phyloP scores from a whole-genome alignment of 345 rosid species.

The Lagerstroemia speciosa region DNA sequence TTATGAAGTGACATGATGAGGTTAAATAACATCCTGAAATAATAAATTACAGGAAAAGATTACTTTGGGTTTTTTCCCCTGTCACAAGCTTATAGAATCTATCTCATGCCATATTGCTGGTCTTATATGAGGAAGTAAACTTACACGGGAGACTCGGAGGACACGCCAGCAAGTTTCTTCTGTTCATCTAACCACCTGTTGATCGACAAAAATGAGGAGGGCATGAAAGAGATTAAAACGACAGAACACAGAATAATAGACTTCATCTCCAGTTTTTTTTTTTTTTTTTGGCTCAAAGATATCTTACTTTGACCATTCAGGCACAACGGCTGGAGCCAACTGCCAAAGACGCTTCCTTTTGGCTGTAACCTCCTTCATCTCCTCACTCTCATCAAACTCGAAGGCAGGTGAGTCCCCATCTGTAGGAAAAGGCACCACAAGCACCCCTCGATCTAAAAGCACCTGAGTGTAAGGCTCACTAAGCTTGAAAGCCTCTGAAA shows the following conservation, averaged over 20 bases:
- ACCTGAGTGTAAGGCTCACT: conserved; percentile 68
- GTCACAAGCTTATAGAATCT: background rate
- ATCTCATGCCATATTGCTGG: no score
- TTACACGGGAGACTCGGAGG: conserved; percentile 89
- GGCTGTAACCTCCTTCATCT: conserved; percentile 35
- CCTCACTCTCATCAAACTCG: conserved; percentile 59
- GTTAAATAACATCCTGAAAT: background rate
- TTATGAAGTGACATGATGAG: background rate
- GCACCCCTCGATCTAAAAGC: conserved; percentile 83
- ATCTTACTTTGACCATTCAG: conserved; percentile 82
- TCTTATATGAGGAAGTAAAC: conserved; percentile 12
- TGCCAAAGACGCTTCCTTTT: conserved; percentile 82
- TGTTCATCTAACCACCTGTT: conserved; percentile 82
- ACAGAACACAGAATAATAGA: background rate
- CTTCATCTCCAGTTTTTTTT: background rate
- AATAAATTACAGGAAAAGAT: background rate
- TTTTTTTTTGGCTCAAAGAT: background rate
- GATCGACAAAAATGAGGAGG: conserved; percentile 3
- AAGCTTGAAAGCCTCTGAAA: conserved; percentile 58
- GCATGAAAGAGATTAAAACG: background rate
- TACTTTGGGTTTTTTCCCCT: background rate
- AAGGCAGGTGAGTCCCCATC: conserved; percentile 58
- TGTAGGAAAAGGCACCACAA: conserved; percentile 69
- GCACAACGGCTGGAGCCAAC: conserved; percentile 44
- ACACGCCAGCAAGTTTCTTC: conserved; percentile 70